Evolutionary conservation across 805 yeast species (phyloP).

Genomic region (Wickerhamomyces rabaulensis): DNA sequence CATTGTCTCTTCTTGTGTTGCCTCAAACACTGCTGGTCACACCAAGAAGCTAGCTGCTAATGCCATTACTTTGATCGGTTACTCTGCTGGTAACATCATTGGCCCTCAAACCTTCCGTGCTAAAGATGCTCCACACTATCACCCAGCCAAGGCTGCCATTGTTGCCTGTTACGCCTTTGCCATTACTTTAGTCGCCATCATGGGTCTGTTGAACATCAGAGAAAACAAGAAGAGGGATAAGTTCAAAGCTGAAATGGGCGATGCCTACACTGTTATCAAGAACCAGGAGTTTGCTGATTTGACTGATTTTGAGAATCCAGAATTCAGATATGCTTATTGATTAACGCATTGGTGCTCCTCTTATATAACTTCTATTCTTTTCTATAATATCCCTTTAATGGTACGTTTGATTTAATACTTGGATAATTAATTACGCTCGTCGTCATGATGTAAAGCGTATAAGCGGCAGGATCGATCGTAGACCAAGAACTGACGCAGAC

Average conservation of each 20-base stretch:
- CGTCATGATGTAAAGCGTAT: too few relatives aligned
- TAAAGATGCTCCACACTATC: conserved; percentile 42
- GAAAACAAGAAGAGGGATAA: too few relatives aligned
- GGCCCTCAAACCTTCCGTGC: conserved; percentile 56
- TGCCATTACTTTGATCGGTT: conserved; percentile 41
- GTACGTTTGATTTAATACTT: too few relatives aligned
- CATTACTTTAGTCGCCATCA: conserved; percentile 24
- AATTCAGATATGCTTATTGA: conserved; percentile 41
- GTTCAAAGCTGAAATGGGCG: conserved; percentile 15
- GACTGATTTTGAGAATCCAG: conserved; percentile 49
- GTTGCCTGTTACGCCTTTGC: conserved; percentile 26
- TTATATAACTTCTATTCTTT: too few relatives aligned
- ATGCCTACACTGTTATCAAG: conserved; percentile 12
- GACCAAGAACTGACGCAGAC: too few relatives aligned
- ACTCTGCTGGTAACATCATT: conserved; percentile 45
- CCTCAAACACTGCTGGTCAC: conserved; percentile 20
- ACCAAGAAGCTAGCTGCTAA: conserved; percentile 48
- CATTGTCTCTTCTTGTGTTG: conserved; percentile 12
- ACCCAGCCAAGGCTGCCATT: conserved; percentile 40
- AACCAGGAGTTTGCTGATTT: conserved; percentile 39
- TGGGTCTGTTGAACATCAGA: conserved; percentile 30
- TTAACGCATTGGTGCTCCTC: neutral
- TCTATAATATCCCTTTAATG: too few relatives aligned
- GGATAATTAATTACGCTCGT: too few relatives aligned
- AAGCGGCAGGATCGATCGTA: too few relatives aligned